Percentiles rank a stretch among this genome's conserved stretches.
phyloP scores from a whole-genome alignment of 2,329 filamentous ascomycete genomes.

The Arachnopeziza araneosa region DNA sequence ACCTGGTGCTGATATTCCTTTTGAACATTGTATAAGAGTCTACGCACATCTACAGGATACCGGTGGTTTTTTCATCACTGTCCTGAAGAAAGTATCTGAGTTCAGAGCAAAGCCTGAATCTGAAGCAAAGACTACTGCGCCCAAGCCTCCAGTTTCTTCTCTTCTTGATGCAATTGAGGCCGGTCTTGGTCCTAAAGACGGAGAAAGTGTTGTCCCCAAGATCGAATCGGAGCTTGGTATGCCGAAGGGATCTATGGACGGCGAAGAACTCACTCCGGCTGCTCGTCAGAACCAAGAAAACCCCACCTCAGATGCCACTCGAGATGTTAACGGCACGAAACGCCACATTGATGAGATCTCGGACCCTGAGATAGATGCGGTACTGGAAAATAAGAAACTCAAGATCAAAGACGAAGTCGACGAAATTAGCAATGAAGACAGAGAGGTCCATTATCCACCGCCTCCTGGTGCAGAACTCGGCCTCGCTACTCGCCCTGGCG shows the following conservation, averaged over 20 bases:
- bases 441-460: conserved; percentile 31
- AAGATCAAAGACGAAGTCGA: conserved; percentile 37
- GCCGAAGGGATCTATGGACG: conserved; percentile 17
- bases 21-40: conserved; percentile 87
- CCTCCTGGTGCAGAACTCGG: conserved; percentile 29
- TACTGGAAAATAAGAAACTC: conserved; percentile 38
- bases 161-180: conserved; percentile 38
- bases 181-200: conserved; percentile 27
- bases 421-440: conserved; percentile 21
- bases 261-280: conserved; percentile 27
- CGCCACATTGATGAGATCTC: conserved; percentile 32
- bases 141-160: conserved; percentile 32
- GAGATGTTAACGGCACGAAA: conserved; percentile 27
- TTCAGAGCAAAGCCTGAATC: conserved; percentile 72
- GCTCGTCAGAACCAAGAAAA: conserved; percentile 30
- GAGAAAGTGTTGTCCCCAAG: conserved; percentile 27
- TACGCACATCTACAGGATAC: conserved; percentile 96
- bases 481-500: conserved; percentile 22
- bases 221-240: not conserved
- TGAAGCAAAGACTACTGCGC: conserved; percentile 43
- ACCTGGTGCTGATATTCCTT: conserved; percentile 57
- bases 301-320: conserved; percentile 16
- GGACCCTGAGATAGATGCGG: conserved; percentile 18
- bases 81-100: conserved; percentile 85
- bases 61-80: conserved; percentile 94